phyloP scores from a whole-genome alignment of 1,284 basidiomycete species.

The Anthracocystis panici-leucophaei region DNA sequence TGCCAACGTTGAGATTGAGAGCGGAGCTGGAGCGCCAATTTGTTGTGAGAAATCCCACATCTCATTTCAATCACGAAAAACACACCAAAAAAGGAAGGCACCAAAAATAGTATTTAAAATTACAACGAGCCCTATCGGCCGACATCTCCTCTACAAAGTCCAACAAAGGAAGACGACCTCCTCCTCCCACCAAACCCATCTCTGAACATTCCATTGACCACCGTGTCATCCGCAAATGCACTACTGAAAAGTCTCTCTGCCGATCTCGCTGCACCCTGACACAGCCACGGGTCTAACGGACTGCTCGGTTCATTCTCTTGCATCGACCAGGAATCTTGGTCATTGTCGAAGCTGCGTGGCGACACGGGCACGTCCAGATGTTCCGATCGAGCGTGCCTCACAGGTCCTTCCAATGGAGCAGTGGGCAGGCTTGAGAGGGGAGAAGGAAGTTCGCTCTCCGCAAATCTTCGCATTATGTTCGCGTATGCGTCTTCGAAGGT shows the following conservation, averaged over 20 bases:
- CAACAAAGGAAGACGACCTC: conserved; percentile 1
- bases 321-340: not conserved
- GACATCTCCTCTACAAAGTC: not conserved
- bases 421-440: not conserved
- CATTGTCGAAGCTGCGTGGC: conserved; percentile 29
- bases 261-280: not conserved
- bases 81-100: not conserved
- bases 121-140: not conserved
- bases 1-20: not conserved
- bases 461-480: conserved; percentile 25
- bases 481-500: conserved; percentile 31
- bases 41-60: conserved; percentile 16
- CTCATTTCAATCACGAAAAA: not conserved
- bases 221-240: conserved; percentile 15
- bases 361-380: conserved; percentile 36
- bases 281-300: conserved; percentile 38
- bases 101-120: conserved; percentile 1
- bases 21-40: conserved; percentile 10
- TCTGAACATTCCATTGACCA: conserved; percentile 25
- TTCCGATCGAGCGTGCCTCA: conserved; percentile 5
- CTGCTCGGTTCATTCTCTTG: conserved; percentile 14
- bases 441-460: conserved; percentile 5
- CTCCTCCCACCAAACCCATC: conserved; percentile 21
- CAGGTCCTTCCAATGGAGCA: conserved; percentile 3
- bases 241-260: not conserved